Conservation (phyloP, 2,329 filamentous ascomycete species). For the Pseudonectria buxi region DNA sequence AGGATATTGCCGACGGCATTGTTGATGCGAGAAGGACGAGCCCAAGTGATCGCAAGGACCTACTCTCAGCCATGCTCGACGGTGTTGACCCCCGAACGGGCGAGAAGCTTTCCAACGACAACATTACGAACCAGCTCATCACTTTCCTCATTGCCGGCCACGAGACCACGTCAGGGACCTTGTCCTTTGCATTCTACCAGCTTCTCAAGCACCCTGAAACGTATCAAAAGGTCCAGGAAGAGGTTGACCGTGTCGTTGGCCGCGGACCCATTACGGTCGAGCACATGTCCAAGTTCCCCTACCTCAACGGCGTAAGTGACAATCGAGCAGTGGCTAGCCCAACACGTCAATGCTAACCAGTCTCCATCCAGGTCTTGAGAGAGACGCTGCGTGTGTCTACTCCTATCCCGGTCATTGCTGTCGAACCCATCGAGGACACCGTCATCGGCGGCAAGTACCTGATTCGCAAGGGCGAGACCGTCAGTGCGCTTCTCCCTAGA, state of each 20-base stretch:
- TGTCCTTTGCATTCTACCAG: constrained; percentile 60
- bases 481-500: constrained; percentile 44
- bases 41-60: constrained; percentile 54
- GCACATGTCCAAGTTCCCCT: constrained; percentile 58
- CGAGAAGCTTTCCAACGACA: constrained; percentile 53
- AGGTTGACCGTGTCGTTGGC: constrained; percentile 61
- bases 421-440: constrained; percentile 47
- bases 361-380: constrained; percentile 40
- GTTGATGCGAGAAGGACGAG: constrained; percentile 51
- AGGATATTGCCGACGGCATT: constrained; percentile 51
- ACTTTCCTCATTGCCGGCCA: constrained; percentile 67
- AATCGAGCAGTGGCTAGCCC: neutral
- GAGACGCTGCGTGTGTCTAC: constrained; percentile 60
- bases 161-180: constrained; percentile 62
- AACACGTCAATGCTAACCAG: neutral
- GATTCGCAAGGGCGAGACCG: constrained; percentile 43
- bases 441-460: constrained; percentile 56
- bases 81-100: constrained; percentile 62
- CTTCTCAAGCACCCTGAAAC: constrained; percentile 56
- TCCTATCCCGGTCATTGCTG: constrained; percentile 51
- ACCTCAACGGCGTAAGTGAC: constrained; percentile 49
- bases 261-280: constrained; percentile 50
- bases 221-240: constrained; percentile 55
- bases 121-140: constrained; percentile 63
- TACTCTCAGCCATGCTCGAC: constrained; percentile 63